These are phyloP conservation scores for Bromus sterilis DNA, from an alignment of 176 grass and related monocot species.

Conservation along the genomic window DNA sequence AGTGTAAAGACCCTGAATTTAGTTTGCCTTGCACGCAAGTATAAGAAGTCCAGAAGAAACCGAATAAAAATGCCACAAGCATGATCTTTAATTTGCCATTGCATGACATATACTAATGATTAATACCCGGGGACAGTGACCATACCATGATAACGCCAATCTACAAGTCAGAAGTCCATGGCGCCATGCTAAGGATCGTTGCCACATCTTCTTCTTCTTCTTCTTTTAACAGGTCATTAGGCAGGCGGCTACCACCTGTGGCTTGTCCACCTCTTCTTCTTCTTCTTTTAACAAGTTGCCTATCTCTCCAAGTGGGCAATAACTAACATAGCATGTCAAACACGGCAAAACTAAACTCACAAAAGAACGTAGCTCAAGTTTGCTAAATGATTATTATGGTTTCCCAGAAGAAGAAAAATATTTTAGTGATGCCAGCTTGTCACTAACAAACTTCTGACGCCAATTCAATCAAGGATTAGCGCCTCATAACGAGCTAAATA, in stretches of 20 bases:
- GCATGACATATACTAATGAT: not conserved
- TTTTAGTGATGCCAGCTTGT: not conserved
- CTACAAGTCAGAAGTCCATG: not conserved
- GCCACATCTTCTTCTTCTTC: too few relatives aligned
- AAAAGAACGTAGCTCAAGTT: not conserved
- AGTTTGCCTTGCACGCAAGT: not conserved
- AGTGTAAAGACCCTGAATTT: not conserved
- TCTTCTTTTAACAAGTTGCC: not conserved
- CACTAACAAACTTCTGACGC: not conserved
- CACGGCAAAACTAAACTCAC: not conserved
- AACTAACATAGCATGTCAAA: not conserved
- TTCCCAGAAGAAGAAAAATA: not conserved
- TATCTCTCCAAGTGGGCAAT: not conserved
- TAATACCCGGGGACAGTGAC: not conserved
- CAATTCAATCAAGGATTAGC: not conserved
- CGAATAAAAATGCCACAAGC: not conserved
- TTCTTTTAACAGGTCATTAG: conserved; percentile 4
- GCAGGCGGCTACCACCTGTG: not conserved
- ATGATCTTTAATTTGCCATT: not conserved
- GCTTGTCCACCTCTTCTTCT: not conserved
- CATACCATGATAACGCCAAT: not conserved
- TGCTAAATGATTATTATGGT: not conserved
- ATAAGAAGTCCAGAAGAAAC: not conserved
- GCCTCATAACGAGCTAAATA: not conserved
- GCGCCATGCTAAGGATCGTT: not conserved